These are phyloP conservation scores for Aspergillus hiratsukae DNA, from an alignment of 2,329 filamentous ascomycete genomes.

Conservation along the genomic window DNA sequence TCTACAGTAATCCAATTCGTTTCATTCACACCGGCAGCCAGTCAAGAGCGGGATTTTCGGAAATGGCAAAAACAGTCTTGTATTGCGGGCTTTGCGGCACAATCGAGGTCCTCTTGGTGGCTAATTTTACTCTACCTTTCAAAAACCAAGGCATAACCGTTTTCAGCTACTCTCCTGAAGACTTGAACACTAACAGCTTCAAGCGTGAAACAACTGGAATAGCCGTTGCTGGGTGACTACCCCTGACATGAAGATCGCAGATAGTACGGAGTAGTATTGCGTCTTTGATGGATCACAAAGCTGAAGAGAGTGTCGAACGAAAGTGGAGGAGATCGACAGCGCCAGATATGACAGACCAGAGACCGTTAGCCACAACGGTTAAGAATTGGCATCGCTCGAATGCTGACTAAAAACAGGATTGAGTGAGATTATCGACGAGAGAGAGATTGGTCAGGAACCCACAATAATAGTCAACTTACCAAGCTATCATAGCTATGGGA, in stretches of 20 bases:
- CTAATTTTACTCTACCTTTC: not conserved
- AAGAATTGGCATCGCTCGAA: conserved; percentile 3
- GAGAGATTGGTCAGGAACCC: not conserved
- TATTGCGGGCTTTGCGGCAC: not conserved
- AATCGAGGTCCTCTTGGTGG: not conserved
- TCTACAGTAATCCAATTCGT: too few relatives aligned
- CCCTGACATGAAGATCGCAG: conserved; percentile 4
- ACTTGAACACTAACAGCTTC: not conserved
- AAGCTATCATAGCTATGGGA: conserved; percentile 10
- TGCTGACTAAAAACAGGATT: conserved; percentile 1
- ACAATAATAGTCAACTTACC: not conserved
- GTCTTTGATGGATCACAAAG: conserved; percentile 7
- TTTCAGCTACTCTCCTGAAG: not conserved
- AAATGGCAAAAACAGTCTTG: too few relatives aligned
- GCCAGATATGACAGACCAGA: conserved; percentile 8
- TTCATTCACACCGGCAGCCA: too few relatives aligned
- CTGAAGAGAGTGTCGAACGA: conserved; percentile 7
- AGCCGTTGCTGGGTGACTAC: not conserved
- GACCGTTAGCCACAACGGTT: conserved; percentile 15
- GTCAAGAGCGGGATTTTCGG: too few relatives aligned
- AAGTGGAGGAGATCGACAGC: conserved; percentile 14
- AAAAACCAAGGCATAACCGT: not conserved
- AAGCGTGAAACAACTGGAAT: not conserved
- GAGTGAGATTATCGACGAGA: not conserved
- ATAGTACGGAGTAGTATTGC: not conserved